Evolutionary conservation across 2,329 filamentous ascomycete species (phyloP).

Genomic region (Colletotrichum melonis): DNA sequence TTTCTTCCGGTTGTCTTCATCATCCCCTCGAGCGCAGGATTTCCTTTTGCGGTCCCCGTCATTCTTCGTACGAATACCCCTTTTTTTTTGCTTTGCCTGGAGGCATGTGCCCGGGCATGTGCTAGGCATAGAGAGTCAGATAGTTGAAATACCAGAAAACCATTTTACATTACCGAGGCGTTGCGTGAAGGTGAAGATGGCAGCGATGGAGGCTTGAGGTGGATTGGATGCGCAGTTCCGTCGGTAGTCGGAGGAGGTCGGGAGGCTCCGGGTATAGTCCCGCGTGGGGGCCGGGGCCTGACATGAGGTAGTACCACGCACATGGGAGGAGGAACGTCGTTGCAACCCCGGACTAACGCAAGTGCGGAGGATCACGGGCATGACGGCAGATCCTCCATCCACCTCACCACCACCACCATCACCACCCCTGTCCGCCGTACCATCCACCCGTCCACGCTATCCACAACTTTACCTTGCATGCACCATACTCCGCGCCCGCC

Average conservation of each 20-base stretch:
- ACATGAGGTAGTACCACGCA: not conserved
- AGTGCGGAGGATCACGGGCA: not conserved
- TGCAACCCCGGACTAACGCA: not conserved
- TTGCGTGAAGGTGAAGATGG: not conserved
- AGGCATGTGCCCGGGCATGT: not conserved
- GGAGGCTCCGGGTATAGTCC: not conserved
- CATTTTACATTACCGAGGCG: not conserved
- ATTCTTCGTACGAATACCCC: conserved; percentile 28
- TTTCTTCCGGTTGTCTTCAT: not conserved
- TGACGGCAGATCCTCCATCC: not conserved
- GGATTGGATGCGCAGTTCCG: not conserved
- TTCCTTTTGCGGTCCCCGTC: not conserved
- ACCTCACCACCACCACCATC: not conserved
- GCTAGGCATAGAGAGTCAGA: not conserved
- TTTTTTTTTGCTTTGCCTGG: not conserved
- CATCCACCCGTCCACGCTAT: not conserved
- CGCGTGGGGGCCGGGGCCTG: not conserved
- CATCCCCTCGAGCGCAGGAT: not conserved
- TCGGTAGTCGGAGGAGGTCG: not conserved
- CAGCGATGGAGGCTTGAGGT: not conserved
- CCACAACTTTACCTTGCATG: not conserved
- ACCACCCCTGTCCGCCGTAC: not conserved
- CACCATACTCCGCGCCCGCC: not conserved
- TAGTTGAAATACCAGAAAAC: conserved; percentile 2
- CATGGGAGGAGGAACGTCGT: not conserved